A percentile compares a stretch with the other conserved stretches of the same genome.
phyloP scores from a whole-genome alignment of 805 yeast species.

The Metschnikowia reukaufii region DNA sequence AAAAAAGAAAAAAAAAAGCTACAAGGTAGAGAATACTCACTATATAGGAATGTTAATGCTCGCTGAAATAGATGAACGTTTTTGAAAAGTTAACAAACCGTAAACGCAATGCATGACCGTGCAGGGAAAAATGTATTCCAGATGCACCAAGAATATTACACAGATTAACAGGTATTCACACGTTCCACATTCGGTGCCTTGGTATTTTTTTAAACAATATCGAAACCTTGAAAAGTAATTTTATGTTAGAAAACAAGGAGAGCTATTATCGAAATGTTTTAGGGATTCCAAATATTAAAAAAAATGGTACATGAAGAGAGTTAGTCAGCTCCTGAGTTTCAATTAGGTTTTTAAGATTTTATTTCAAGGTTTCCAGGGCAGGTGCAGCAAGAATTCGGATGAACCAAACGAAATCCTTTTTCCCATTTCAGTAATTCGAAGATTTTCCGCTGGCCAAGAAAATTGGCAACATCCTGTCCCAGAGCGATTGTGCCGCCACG shows the following conservation, averaged over 20 bases:
- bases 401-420: not conserved
- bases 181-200: conserved; percentile 1
- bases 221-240: not conserved
- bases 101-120: conserved; percentile 11
- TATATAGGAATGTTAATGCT: conserved; percentile 7
- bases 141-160: conserved; percentile 10
- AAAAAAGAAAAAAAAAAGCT: conserved; percentile 1
- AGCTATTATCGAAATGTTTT: no score
- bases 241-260: not conserved
- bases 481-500: conserved; percentile 2
- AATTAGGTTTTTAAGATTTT: no score
- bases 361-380: not conserved
- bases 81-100: conserved; percentile 1
- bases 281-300: no score
- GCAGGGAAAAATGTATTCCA: conserved; percentile 12
- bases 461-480: conserved; percentile 2
- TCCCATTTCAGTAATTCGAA: conserved; percentile 12
- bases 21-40: conserved; percentile 6
- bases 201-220: no score
- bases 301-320: no score
- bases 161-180: conserved; percentile 1
- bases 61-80: conserved; percentile 8
- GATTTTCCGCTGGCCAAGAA: conserved; percentile 10
- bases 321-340: no score
- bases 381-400: conserved; percentile 7